Evolutionary conservation across 2,329 filamentous ascomycete species (phyloP).

Genomic region (Fusarium temperatum): DNA sequence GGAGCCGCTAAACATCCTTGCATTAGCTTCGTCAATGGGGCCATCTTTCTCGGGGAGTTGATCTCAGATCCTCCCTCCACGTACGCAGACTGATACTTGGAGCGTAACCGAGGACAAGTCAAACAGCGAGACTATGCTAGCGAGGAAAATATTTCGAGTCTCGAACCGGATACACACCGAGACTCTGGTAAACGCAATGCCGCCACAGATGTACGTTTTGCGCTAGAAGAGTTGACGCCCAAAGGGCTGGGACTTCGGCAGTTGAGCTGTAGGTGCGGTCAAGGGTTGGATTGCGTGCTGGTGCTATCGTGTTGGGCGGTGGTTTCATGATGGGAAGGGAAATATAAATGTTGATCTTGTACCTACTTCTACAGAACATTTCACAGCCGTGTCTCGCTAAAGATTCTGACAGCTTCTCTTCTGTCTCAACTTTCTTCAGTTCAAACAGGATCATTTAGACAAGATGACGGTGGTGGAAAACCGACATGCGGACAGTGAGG

Average conservation of each 20-base stretch:
- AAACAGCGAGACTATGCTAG: neutral
- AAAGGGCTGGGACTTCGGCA: slow-evolving; percentile 3
- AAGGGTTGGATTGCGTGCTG: slow-evolving; percentile 25
- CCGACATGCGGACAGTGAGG: slow-evolving; percentile 35
- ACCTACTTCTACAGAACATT: neutral
- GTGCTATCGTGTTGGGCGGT: neutral
- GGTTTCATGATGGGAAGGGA: slow-evolving; percentile 1
- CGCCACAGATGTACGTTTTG: slow-evolving; percentile 9
- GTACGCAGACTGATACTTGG: neutral
- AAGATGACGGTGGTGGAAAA: slow-evolving; percentile 26
- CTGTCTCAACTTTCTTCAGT: neutral
- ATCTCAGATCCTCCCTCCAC: neutral
- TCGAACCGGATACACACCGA: neutral
- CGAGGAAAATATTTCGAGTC: neutral
- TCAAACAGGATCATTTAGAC: neutral
- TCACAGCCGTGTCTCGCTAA: neutral
- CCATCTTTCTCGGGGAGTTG: neutral
- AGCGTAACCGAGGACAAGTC: neutral
- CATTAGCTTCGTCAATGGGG: neutral
- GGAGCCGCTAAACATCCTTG: slow-evolving; percentile 1
- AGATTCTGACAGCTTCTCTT: neutral
- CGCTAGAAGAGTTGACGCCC: slow-evolving; percentile 2
- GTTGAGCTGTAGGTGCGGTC: slow-evolving; percentile 1
- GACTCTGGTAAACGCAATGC: slow-evolving; percentile 17
- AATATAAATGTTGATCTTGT: slow-evolving; percentile 34